phyloP scores from a whole-genome alignment of 768 basidiomycete genomes.

The Ramaria sp. region DNA sequence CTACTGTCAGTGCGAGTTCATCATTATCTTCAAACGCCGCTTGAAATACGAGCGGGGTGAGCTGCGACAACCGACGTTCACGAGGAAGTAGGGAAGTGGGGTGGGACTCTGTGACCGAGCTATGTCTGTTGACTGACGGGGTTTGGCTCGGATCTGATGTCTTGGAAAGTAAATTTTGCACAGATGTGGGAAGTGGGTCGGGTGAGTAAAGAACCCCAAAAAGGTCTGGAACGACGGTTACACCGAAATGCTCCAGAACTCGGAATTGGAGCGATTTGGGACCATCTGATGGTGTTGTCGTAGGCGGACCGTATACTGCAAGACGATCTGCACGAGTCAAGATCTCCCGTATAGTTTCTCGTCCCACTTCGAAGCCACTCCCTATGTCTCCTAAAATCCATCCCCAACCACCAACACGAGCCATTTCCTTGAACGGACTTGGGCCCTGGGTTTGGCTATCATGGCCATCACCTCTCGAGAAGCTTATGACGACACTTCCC shows the following conservation, averaged over 20 bases:
- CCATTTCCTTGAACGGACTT: slow-evolving; percentile 43
- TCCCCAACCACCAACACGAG: slow-evolving; percentile 70
- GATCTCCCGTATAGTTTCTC: slow-evolving; percentile 63
- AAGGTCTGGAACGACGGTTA: slow-evolving; percentile 50
- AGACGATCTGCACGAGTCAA: slow-evolving; percentile 9
- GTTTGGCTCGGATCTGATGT: slow-evolving; percentile 15
- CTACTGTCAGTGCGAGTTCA: slow-evolving; percentile 49
- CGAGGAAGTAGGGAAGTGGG: slow-evolving; percentile 28
- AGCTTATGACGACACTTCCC: slow-evolving; percentile 66
- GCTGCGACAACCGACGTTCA: slow-evolving; percentile 66
- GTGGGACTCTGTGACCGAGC: slow-evolving; percentile 1
- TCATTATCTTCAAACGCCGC: slow-evolving; percentile 65
- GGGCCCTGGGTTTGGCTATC: not conserved
- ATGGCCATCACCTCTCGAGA: slow-evolving; percentile 26
- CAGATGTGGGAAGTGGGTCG: slow-evolving; percentile 31
- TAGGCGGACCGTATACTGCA: not conserved
- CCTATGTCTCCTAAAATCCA: slow-evolving; percentile 84
- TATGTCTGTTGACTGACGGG: not conserved
- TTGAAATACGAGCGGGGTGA: slow-evolving; percentile 67
- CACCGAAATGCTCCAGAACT: slow-evolving; percentile 46
- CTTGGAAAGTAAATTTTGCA: slow-evolving; percentile 12
- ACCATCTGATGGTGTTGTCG: not conserved
- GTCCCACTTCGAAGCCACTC: slow-evolving; percentile 69
- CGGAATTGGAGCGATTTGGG: slow-evolving; percentile 14
- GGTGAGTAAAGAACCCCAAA: slow-evolving; percentile 53